phyloP scores from a whole-genome alignment of 2,329 filamentous ascomycete species.

The Fusarium nelsonii region DNA sequence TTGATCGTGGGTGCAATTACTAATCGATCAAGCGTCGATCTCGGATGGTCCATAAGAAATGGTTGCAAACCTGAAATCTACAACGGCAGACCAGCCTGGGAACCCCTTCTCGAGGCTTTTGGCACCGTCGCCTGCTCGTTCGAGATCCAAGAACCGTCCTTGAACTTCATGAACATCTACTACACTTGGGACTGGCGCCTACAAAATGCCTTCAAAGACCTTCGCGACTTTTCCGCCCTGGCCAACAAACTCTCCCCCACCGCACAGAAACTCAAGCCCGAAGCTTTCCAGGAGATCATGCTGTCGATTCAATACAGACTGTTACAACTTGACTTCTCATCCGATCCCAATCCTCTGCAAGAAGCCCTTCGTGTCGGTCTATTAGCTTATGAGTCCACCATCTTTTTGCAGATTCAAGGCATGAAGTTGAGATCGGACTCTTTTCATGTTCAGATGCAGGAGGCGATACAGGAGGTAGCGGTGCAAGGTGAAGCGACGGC shows the following conservation, averaged over 20 bases:
- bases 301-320: conserved; percentile 51
- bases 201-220: conserved; percentile 47
- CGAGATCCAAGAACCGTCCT: background rate
- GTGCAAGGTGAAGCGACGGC: conserved; percentile 4
- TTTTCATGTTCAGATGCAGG: conserved; percentile 26
- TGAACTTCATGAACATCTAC: conserved; percentile 22
- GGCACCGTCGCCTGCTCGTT: conserved; percentile 7
- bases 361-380: conserved; percentile 48
- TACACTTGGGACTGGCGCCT: conserved; percentile 43
- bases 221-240: conserved; percentile 48
- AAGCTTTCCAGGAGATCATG: conserved; percentile 49
- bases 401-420: conserved; percentile 45
- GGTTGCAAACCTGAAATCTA: conserved; percentile 46
- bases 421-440: conserved; percentile 32
- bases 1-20: rapidly evolving
- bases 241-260: conserved; percentile 42
- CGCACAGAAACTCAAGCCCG: conserved; percentile 44
- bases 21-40: conserved; percentile 41
- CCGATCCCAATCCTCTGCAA: conserved; percentile 21
- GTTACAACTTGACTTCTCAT: conserved; percentile 41
- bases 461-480: conserved; percentile 24
- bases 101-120: conserved; percentile 18
- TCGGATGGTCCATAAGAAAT: conserved; percentile 46
- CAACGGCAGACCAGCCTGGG: conserved; percentile 37
- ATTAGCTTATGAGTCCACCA: conserved; percentile 48